A percentile compares a stretch with the other conserved stretches of the same genome.
phyloP scores from a whole-genome alignment of 352 stramenopile species.

The Pythium brachiatum region DNA sequence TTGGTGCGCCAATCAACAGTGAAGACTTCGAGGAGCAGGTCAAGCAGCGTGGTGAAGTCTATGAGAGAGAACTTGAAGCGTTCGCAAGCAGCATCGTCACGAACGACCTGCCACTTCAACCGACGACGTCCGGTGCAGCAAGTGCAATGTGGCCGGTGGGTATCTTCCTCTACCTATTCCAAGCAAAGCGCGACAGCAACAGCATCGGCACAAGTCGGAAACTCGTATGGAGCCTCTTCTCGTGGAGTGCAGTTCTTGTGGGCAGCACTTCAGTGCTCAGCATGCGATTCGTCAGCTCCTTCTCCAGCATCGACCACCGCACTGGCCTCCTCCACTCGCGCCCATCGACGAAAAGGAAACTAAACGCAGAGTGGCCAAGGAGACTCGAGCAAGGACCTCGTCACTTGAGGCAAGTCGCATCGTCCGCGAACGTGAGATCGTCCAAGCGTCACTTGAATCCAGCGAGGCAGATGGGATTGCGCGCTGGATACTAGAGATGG shows the following conservation, averaged over 20 bases:
- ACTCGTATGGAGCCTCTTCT: slow-evolving; percentile 1
- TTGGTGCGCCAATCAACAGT: slow-evolving; percentile 8
- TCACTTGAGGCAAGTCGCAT: neutral
- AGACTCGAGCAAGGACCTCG: neutral
- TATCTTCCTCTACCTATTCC: neutral
- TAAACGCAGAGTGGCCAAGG: neutral
- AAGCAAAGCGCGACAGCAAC: neutral
- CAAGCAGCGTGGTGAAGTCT: neutral
- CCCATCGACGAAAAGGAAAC: neutral
- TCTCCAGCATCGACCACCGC: neutral
- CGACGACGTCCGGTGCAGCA: neutral
- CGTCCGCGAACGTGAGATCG: neutral
- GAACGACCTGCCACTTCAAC: slow-evolving; percentile 1
- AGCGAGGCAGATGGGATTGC: neutral
- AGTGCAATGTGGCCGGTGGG: neutral
- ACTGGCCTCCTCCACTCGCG: slow-evolving; percentile 4
- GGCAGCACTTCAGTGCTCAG: neutral
- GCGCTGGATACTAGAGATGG: neutral
- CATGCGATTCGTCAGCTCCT: slow-evolving; percentile 1
- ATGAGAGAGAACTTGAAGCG: neutral
- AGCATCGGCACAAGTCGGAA: neutral
- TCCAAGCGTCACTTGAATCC: neutral
- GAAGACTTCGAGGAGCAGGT: slow-evolving; percentile 5
- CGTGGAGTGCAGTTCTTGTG: slow-evolving; percentile 6
- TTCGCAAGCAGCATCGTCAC: slow-evolving; percentile 10